Evolutionary conservation across 1,284 basidiomycete species (phyloP), one percentile per base, ranked within the genome.

Genomic region (Sanguinoderma infundibulare): DNA sequence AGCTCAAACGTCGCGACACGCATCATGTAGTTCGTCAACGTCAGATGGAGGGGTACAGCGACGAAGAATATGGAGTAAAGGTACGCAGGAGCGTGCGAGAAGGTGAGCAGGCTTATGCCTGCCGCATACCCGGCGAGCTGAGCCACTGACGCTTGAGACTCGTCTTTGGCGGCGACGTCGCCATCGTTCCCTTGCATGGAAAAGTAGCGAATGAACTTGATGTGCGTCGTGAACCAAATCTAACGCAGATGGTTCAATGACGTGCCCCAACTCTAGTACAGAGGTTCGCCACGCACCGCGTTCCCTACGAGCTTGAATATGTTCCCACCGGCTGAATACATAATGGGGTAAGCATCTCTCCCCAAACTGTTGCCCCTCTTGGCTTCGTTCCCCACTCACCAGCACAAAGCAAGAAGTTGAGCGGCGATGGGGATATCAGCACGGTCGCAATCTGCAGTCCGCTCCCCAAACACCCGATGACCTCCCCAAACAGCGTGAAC

Each of bases 121-220:
- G 68, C 68, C 17, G 71, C 70, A 56, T 74, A 74, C 3, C 73
- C 73, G 10, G 64, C 57, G 17, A 74, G 68, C 54, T 73, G 71
- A 6, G 68, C 72, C 30, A 74, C 64, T 12, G 73, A 74, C 12
- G 71, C 67, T 59, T 74, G 73, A 8, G 73, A 72, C 59, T 74
- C 73, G 47, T 72, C 72, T 60, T 74, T 74, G 3, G 73, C 73
- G 5, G 73, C 73, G 49, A 74, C 73, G 50, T 74, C 73, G 35
- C 73, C 73, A 20, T 68, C 70, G 58, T 74, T 74, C 32, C 73
- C 70, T 51, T 73, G 70, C 55, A 61, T 62, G 10, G 73, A 69
- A 62, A 73, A 74, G 63, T 72, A 72, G 42, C 73, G 73, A n/a
- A 74, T 62, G 55, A 72, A 74, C 58, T 74, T 74, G 69, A 74